phyloP scores from a whole-genome alignment of 2,329 filamentous ascomycete genomes.

The Parastagonospora nodorum region DNA sequence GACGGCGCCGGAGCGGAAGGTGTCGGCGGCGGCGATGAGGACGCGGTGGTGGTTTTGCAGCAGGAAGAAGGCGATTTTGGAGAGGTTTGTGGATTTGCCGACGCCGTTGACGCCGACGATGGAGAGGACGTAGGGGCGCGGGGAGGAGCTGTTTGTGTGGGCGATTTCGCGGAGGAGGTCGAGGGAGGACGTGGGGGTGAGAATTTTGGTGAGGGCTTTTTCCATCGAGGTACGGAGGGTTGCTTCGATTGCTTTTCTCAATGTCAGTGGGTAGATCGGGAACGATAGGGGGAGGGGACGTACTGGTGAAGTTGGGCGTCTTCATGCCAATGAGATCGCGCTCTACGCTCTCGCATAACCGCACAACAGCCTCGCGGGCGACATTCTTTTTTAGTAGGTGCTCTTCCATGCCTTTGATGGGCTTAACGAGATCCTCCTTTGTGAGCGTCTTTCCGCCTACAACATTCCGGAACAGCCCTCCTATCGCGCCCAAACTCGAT shows the following conservation, averaged over 20 bases:
- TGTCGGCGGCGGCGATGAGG: constrained; percentile 91
- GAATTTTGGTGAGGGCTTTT: constrained; percentile 88
- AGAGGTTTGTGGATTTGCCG: constrained; percentile 95
- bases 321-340: constrained; percentile 87
- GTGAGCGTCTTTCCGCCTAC: constrained; percentile 93
- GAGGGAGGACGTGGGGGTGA: constrained; percentile 92
- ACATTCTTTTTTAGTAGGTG: constrained; percentile 96
- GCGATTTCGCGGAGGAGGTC: constrained; percentile 95
- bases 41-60: constrained; percentile 97
- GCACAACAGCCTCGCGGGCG: constrained; percentile 88
- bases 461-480: constrained; percentile 90
- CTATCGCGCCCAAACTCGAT: constrained; percentile 79
- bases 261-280: constrained; percentile 7
- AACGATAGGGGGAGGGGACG: constrained; percentile 9
- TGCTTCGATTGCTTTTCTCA: constrained; percentile 67
- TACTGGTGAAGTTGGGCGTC: constrained; percentile 86
- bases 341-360: constrained; percentile 89
- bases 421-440: constrained; percentile 85
- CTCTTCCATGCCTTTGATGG: constrained; percentile 94
- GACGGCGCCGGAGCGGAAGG: constrained; percentile 94
- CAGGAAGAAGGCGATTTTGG: constrained; percentile 97
- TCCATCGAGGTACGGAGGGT: constrained; percentile 88
- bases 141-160: constrained; percentile 64
- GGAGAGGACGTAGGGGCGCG: constrained; percentile 92
- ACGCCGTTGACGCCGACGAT: constrained; percentile 99